Percentiles rank a stretch among this genome's conserved stretches.
phyloP scores from a whole-genome alignment of 306 rosid species.

The Pyrus pyrifolia region DNA sequence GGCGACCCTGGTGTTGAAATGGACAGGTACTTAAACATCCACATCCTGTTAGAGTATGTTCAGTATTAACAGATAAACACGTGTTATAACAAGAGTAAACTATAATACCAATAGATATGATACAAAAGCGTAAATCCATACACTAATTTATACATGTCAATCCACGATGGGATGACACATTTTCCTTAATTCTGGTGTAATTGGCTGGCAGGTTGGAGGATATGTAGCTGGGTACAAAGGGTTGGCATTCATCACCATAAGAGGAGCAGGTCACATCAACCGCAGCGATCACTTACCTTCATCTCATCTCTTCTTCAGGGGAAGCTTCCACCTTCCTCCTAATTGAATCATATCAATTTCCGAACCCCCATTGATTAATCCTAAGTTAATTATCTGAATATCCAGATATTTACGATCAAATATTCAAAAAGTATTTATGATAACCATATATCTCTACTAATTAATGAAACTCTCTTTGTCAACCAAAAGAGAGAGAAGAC shows the following conservation, averaged over 20 bases:
- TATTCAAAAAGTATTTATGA: background rate
- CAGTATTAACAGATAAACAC: background rate
- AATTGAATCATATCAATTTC: background rate
- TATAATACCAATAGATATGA: background rate
- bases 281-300: constrained; percentile 42
- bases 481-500: no score
- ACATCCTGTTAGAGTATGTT: background rate
- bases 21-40: constrained; percentile 27
- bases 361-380: background rate
- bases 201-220: constrained; percentile 51
- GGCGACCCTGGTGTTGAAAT: constrained; percentile 43
- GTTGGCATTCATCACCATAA: constrained; percentile 36
- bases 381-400: background rate
- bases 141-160: background rate
- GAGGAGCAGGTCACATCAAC: constrained; percentile 67
- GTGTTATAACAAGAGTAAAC: background rate
- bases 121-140: background rate
- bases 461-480: no score
- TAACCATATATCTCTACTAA: background rate
- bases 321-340: constrained; percentile 29
- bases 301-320: constrained; percentile 45
- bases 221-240: constrained; percentile 50
- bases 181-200: background rate
- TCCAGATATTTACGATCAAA: background rate
- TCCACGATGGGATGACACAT: background rate